Base-by-base conservation (phyloP, 306 rosid genomes). In the Senna tora region DNA sequence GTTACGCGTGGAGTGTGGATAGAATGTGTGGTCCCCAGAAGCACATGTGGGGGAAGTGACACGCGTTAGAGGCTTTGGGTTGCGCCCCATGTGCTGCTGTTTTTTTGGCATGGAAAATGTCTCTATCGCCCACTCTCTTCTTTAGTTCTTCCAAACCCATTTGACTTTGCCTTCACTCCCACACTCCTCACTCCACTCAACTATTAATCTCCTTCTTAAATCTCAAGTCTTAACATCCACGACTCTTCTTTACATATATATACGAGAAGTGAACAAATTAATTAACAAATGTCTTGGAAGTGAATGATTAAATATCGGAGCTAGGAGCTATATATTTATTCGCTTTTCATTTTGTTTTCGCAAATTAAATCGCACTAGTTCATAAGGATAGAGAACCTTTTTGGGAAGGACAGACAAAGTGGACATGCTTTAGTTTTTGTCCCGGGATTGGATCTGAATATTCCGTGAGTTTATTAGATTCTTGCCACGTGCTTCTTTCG, bases 11-110 rank as follows among this genome's bases (percentile, higher is more conserved):
- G 69, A 34, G 19, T 4, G 45, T 71, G 81, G 78, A 84, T 69
- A 74, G 80, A 73, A 57, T 11, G 4, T n/a, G 88, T 83, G 96
- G 96, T 86, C 93, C 96, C 82, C 0, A 0, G 0, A 20, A 25
- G 39, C 6, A 6, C 14, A 15, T 15, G 5, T 17, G 85, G 97
- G 97, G 96, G 93, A 20, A 3, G 3, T 71, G 87, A 83, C 97
- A 92, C 97, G 97, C 80, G 87, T 83, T 46, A 0, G 71, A 47
- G 55, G n/a, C 11, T 28, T 4, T 78, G 7, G 60, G 82, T 87
- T 83, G 84, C 46, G 12, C 85, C 90, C 93, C 96, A 92, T 86
- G 96, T 92, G 96, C 87, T 3, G 28, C 59, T 49, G 68, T 81
- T 59, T 59, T 16, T 36, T 67, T 75, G 51, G 21, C 57, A 21